Conservation (phyloP, 768 basidiomycete genomes). For the Strobilomyces dryophilus region DNA sequence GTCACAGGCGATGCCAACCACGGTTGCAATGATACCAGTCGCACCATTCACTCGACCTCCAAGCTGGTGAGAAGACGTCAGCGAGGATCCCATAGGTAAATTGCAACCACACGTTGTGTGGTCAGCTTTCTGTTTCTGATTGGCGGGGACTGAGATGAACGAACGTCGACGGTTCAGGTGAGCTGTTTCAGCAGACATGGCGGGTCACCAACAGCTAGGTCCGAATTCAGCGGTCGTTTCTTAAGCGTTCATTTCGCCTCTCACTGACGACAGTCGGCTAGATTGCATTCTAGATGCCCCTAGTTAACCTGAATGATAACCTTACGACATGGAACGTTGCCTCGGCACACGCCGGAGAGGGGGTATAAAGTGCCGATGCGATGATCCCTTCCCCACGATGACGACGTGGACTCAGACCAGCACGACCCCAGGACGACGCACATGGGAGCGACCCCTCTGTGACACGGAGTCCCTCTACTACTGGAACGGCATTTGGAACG, state of each 20-base stretch:
- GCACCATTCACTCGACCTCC: not conserved
- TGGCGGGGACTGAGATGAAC: not conserved
- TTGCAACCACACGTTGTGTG: no score
- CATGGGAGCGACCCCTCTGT: constrained; percentile 27
- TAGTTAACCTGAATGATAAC: no score
- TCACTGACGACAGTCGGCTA: no score
- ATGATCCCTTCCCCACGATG: not conserved
- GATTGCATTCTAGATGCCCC: no score
- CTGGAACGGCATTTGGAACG: constrained; percentile 34
- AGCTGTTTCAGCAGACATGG: no score
- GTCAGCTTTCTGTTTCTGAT: not conserved
- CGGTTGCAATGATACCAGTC: not conserved
- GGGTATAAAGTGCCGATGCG: not conserved
- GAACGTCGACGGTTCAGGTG: not conserved
- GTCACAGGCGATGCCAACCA: no score
- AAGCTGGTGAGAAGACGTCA: not conserved
- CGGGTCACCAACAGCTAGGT: no score
- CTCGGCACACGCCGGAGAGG: not conserved
- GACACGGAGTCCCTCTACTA: constrained; percentile 32
- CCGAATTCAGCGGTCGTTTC: no score
- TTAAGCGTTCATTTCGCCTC: no score
- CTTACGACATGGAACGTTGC: not conserved
- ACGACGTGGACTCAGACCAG: not conserved
- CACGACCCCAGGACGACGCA: not conserved
- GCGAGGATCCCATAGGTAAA: not conserved